Percentiles rank a stretch among this genome's conserved stretches.
These are phyloP conservation scores for Suillus hirtellus DNA, from an alignment of 768 basidiomycete genomes.

Conservation along the genomic window DNA sequence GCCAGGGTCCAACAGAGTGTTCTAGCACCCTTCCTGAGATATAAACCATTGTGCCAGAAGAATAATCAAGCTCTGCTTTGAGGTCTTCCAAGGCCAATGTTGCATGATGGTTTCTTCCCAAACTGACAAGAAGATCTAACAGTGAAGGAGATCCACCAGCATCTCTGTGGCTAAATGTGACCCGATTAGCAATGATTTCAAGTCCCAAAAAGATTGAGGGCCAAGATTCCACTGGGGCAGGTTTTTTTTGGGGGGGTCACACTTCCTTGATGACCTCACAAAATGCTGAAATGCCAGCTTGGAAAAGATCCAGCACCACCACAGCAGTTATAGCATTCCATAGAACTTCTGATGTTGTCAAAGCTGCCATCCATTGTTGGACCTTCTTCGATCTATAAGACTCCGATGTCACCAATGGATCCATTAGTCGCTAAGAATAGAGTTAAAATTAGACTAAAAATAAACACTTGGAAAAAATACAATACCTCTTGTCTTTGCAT, in stretches of 20 bases:
- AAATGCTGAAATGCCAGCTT: background rate
- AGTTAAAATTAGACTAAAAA: background rate
- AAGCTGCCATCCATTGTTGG: background rate
- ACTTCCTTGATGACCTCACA: background rate
- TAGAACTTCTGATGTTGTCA: conserved; percentile 1
- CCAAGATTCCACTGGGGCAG: background rate
- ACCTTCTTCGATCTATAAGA: background rate
- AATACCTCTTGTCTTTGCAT: conserved; percentile 2
- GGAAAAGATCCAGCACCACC: background rate
- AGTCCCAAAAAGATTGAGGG: conserved; percentile 6
- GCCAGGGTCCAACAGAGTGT: background rate
- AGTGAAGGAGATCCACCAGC: background rate
- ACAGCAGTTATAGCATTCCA: background rate
- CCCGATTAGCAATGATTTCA: conserved; percentile 9
- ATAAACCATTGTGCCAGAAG: background rate
- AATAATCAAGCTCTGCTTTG: background rate
- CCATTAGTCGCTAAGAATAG: background rate
- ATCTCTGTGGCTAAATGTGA: conserved; percentile 6
- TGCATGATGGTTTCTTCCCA: background rate
- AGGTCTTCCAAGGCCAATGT: background rate
- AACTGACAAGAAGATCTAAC: background rate
- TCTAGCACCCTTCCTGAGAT: background rate
- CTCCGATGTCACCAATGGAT: background rate
- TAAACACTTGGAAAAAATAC: background rate
- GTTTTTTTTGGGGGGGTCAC: background rate